Base-by-base conservation (phyloP, 2,329 filamentous ascomycete species). In the Ophiostoma himal-ulmi region DNA sequence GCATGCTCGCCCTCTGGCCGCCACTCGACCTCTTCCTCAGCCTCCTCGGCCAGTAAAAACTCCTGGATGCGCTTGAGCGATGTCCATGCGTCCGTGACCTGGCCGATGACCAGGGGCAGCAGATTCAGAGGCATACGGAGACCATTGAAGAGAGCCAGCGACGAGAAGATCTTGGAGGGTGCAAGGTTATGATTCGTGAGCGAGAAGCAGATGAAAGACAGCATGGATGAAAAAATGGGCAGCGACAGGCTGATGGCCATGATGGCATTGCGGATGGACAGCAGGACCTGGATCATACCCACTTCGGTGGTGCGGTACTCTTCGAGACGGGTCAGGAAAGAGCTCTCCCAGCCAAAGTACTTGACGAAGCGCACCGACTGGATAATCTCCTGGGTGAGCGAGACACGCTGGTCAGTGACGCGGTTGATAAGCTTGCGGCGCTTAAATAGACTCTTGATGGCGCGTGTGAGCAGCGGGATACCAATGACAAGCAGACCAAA, bases 341-440 rank as follows among this genome's bases (percentile, higher is more conserved):
- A 91, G 71, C 86, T 90, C 78, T 98, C 94, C 94, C 94, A 98
- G 8, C 93, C 94, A 77, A 97, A 98, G 79, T 88, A 97, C 79
- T 98, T 98, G 80, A 98, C 94, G 76, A 98, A 97, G 36, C 94
- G 88, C 34, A 97, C 94, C 0, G 93, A 92, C 75, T 93, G 90
- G 17, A 98, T 77, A 68, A 98, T 96, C 77, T 98, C 94, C 77
- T 97, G 94, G 0, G 93, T 97, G 44, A 98, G 82, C 69, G 91
- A 91, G 8, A 98, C 94, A 73, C 94, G 88, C 80, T 96, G 91
- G 77, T 98, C 94, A 1, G 94, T 98, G 72, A 97, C 87, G 76
- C 93, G 94, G 84, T 97, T 98, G 82, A 98, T 97, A 39, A 80
- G 83, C 75, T 87, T 88, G 76, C 95, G 88, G 69, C 93, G 88